Base-by-base conservation (phyloP, 2,329 filamentous ascomycete genomes). In the Fusarium nodosum region DNA sequence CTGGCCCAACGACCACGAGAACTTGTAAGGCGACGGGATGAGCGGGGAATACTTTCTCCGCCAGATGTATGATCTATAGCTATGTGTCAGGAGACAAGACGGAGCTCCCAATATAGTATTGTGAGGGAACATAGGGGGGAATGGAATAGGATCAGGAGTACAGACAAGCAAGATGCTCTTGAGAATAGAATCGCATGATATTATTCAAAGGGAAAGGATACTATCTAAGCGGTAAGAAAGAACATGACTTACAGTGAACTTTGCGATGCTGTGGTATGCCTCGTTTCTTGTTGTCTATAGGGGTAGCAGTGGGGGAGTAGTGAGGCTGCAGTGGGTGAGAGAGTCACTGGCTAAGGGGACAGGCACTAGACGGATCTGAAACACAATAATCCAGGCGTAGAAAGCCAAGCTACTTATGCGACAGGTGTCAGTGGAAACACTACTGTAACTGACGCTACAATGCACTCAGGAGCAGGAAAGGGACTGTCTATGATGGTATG, bases 221-320 rank as follows among this genome's bases (percentile, higher is more conserved):
- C 26, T 47, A 50, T 39, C 28, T 42, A 16, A 24, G 9, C 20
- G 5, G n/a, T 8, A 15, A 30, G 24, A 51, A 39, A 39, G 24
- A 18, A 28, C 11, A 20, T 28, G n/a, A 30, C 48, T 51, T 51
- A 39, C 48, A 28, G 18, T 22, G 20, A 33, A 51, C 39, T 36
- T 26, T 55, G 31, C 34, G 34, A 53, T 34, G 33, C n/a, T 50
- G 45, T 46, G 18, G 28, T 22, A 38, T 54, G 33, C 30, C 50
- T 67, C 50, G 52, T 24, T 56, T 55, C 38, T 50, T 34, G 44
- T 24, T 24, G 50, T 46, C n/a, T 26, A 41, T 48, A 31, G 38
- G 50, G 42, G 38, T 6, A 20, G 38, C 16, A 41, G 41, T 64
- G 39, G 51, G 34, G 42, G 13, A 13, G 22, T n/a, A 12, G 46